phyloP scores from a whole-genome alignment of 176 grass and related monocot species.

The Raddia distichophylla region DNA sequence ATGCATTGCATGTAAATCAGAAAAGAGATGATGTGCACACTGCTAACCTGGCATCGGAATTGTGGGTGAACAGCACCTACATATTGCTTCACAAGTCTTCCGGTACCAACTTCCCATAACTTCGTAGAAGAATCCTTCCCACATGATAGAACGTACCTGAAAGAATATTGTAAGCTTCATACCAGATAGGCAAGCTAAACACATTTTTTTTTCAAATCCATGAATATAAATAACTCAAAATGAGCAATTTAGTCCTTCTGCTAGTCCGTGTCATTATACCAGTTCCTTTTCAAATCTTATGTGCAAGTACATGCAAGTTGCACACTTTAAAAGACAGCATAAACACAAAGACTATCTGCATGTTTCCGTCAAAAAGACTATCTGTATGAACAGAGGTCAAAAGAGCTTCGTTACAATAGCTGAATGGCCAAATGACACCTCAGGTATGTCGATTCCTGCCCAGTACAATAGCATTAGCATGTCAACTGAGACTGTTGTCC shows the following conservation, averaged over 20 bases:
- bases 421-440: neutral
- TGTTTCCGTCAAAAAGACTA: no score
- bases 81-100: conserved; percentile 86
- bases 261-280: conserved; percentile 3
- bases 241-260: neutral
- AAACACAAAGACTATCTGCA: neutral
- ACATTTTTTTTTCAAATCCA: conserved; percentile 3
- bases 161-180: conserved; percentile 31
- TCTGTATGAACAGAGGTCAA: conserved; percentile 9
- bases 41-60: conserved; percentile 76
- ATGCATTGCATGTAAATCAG: conserved; percentile 21
- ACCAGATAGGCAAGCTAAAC: conserved; percentile 19
- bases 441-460: neutral
- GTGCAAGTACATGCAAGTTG: conserved; percentile 5
- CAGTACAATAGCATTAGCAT: neutral
- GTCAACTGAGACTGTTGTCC: neutral
- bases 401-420: neutral
- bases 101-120: conserved; percentile 94
- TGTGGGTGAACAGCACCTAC: conserved; percentile 69
- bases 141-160: conserved; percentile 82
- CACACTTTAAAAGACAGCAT: neutral
- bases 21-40: neutral
- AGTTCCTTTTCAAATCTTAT: conserved; percentile 21
- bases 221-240: conserved; percentile 27
- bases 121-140: conserved; percentile 89